Conservation (phyloP, 805 yeast species). For the Lachancea sp. region DNA sequence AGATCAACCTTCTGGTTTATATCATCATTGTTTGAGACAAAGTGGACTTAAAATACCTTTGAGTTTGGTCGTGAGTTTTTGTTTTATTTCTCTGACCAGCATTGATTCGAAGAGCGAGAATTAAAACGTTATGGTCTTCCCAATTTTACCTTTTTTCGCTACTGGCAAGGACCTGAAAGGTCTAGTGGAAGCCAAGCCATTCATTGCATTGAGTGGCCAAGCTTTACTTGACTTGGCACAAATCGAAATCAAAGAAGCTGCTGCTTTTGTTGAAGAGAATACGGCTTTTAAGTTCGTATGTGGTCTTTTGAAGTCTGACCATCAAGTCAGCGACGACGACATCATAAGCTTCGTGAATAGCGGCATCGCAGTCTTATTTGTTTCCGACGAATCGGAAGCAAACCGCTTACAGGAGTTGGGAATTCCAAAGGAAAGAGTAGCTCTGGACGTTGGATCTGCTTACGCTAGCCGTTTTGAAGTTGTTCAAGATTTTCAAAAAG, state of each 20-base stretch:
- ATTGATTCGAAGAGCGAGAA: too few relatives aligned
- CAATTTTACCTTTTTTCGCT: conserved; percentile 34
- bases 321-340: conserved; percentile 36
- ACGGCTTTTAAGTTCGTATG: conserved; percentile 22
- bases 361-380: conserved; percentile 49
- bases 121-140: conserved; percentile 31
- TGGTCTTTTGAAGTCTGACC: conserved; percentile 19
- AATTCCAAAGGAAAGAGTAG: conserved; percentile 46
- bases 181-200: conserved; percentile 16
- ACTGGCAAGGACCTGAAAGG: conserved; percentile 13
- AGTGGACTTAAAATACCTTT: background rate
- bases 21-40: background rate
- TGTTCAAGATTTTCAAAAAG: conserved; percentile 11
- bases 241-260: conserved; percentile 13
- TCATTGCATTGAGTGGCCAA: conserved; percentile 23
- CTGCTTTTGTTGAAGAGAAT: conserved; percentile 12
- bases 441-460: conserved; percentile 21
- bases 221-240: conserved; percentile 24
- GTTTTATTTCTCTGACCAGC: background rate
- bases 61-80: background rate
- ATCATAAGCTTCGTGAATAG: conserved; percentile 50
- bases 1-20: too few relatives aligned
- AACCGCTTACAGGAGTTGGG: conserved; percentile 38
- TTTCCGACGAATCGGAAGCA: conserved; percentile 26
- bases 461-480: conserved; percentile 17